A percentile compares a stretch with the other conserved stretches of the same genome.
phyloP scores from a whole-genome alignment of 2,329 filamentous ascomycete species.

The Claviceps digitariae region DNA sequence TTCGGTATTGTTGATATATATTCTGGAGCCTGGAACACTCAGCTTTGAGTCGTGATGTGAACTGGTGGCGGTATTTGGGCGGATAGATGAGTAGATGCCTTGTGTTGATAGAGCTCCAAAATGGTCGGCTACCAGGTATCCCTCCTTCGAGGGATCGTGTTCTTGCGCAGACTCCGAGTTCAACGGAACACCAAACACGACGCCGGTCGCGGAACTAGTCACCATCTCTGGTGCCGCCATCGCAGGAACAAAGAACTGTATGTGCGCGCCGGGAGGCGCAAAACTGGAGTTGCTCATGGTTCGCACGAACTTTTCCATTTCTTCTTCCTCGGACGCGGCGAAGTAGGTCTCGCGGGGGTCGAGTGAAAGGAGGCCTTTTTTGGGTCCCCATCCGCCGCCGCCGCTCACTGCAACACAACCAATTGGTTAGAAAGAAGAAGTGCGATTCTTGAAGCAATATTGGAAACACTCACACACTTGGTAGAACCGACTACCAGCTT shows the following conservation, averaged over 20 bases:
- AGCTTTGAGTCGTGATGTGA: constrained; percentile 16
- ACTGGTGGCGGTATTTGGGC: constrained; percentile 4
- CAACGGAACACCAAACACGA: constrained; percentile 22
- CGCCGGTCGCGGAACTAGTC: constrained; percentile 6
- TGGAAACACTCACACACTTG: constrained; percentile 18
- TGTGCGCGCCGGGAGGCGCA: constrained; percentile 46
- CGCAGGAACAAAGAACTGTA: constrained; percentile 49
- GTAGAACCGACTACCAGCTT: constrained; percentile 31
- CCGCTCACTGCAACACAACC: constrained; percentile 46
- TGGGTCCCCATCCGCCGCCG: constrained; percentile 73
- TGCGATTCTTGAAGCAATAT: not conserved
- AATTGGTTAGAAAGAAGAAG: constrained; percentile 8
- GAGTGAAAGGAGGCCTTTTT: constrained; percentile 64
- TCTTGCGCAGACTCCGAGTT: constrained; percentile 6
- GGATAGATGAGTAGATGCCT: constrained; percentile 39
- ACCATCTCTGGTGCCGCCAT: constrained; percentile 14
- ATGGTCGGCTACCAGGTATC: constrained; percentile 14
- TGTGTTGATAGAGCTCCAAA: constrained; percentile 52
- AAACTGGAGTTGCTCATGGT: constrained; percentile 36
- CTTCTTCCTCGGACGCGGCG: constrained; percentile 31
- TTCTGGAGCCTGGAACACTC: constrained; percentile 21
- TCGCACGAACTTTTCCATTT: constrained; percentile 39
- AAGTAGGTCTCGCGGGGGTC: constrained; percentile 52
- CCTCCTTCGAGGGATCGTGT: not conserved
- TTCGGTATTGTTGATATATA: constrained; percentile 11